Evolutionary conservation across 495 filamentous ascomycete species (phyloP), one percentile per base, ranked within the genome.

Genomic region (Corynascus novoguineensis): DNA sequence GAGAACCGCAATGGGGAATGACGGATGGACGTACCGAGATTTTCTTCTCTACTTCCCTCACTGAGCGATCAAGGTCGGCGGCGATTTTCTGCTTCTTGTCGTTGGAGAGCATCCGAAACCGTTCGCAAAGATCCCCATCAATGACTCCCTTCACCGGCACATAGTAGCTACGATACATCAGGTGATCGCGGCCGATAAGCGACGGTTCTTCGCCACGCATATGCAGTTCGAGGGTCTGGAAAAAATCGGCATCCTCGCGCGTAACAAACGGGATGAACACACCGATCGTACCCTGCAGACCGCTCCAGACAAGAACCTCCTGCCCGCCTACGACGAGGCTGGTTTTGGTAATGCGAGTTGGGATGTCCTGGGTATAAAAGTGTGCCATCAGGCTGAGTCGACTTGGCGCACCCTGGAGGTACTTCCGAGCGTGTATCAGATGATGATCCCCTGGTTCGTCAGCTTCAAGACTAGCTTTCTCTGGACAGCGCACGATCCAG

Each of bases 101-200:
- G 4, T n/a, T n/a, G 7, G 35, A n/a, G 6, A 38, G 14, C 7
- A 38, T 12, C 40, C 40, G 80, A 69, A 89, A 98, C 64, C 88
- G 80, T 75, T 98, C 93, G 67, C 92, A 95, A 58, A 98, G 75
- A 76, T 98, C 93, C n/a, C 93, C 93, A 71, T 98, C 93, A 66
- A 98, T 93, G 28, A 95, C 83, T 0, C 90, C 89, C 78, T 98
- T 98, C 10, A 92, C 89, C 2, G 93, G 93, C n/a, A 87, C 89
- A 68, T 98, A 97, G 68, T 97, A 98, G 46, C 90, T 82, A 53
- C 93, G 78, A 66, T 95, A 98, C 89, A 22, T 96, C 1, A 38
- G 8, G 14, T 38, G 35, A n/a, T 38, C 35, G 35, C 35, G 35
- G 35, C 35, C 35, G 35, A 38, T n/a, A 1, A 38, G 77, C 12